These are phyloP conservation scores for Pseudogymnoascus verrucosus DNA, from an alignment of 2,329 filamentous ascomycete species.

Conservation along the genomic window DNA sequence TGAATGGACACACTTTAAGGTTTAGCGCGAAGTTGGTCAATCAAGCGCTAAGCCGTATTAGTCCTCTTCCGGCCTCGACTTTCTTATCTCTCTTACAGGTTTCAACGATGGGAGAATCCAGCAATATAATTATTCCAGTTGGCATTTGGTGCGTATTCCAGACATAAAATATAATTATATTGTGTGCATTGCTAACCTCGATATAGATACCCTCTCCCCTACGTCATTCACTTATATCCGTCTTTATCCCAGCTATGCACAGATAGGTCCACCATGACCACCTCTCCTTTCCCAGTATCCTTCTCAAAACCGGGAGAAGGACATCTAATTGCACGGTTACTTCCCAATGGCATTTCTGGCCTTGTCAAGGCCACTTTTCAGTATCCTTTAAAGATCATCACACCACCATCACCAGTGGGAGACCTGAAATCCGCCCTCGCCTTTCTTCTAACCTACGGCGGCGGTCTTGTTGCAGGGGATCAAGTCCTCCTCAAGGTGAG, in stretches of 20 bases:
- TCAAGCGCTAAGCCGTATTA: not conserved
- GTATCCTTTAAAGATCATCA: conserved; percentile 90
- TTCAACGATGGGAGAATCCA: not conserved
- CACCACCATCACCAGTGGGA: conserved; percentile 56
- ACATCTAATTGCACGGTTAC: conserved; percentile 61
- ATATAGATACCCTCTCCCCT: not conserved
- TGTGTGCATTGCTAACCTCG: not conserved
- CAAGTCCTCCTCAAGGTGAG: conserved; percentile 54
- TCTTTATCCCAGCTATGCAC: conserved; percentile 25
- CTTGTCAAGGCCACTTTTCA: conserved; percentile 75
- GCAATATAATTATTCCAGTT: not conserved
- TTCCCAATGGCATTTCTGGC: conserved; percentile 64
- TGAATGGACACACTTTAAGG: conserved; percentile 1
- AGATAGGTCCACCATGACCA: conserved; percentile 15
- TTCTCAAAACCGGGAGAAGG: conserved; percentile 71
- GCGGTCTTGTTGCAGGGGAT: conserved; percentile 85
- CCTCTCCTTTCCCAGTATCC: conserved; percentile 46
- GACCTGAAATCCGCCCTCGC: conserved; percentile 64
- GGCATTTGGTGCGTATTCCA: not conserved
- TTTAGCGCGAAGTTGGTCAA: not conserved
- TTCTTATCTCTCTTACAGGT: not conserved
- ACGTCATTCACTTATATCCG: not conserved
- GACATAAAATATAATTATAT: not conserved
- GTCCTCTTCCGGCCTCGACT: not conserved
- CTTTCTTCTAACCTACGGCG: conserved; percentile 89